Evolutionary conservation across 345 rosid species (phyloP).

Genomic region (Eucalyptus regnans): DNA sequence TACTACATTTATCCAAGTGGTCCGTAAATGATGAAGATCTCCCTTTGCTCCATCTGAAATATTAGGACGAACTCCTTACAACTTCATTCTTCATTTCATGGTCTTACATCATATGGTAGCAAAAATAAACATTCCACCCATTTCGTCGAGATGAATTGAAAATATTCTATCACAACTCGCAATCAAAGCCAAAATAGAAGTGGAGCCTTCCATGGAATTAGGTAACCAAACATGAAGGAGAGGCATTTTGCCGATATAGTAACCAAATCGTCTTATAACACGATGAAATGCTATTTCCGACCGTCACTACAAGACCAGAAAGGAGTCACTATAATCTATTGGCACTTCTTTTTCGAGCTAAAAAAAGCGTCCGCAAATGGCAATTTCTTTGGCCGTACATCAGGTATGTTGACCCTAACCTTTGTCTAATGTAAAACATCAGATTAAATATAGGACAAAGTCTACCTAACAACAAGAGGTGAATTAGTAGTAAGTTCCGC

Average conservation of each 20-base stretch:
- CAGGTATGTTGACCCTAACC: neutral
- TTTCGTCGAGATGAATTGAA: neutral
- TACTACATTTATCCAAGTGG: neutral
- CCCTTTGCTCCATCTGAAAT: neutral
- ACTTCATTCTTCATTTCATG: neutral
- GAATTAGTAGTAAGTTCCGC: neutral
- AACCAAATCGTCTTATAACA: neutral
- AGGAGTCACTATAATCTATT: neutral
- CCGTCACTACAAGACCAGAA: neutral
- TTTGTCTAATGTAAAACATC: neutral
- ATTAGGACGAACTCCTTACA: neutral
- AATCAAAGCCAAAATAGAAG: neutral
- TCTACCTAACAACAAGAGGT: neutral
- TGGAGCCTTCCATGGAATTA: neutral
- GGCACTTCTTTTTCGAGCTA: neutral
- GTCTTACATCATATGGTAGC: neutral
- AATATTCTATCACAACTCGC: neutral
- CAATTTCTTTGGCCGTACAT: neutral
- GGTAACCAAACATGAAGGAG: neutral
- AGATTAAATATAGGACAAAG: neutral
- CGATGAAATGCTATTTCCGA: neutral
- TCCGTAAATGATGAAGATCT: neutral
- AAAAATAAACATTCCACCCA: neutral
- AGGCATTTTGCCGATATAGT: neutral
- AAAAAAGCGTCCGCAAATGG: neutral